Conservation (phyloP, 2,329 filamentous ascomycete genomes). For the Acrocalymma vagum region DNA sequence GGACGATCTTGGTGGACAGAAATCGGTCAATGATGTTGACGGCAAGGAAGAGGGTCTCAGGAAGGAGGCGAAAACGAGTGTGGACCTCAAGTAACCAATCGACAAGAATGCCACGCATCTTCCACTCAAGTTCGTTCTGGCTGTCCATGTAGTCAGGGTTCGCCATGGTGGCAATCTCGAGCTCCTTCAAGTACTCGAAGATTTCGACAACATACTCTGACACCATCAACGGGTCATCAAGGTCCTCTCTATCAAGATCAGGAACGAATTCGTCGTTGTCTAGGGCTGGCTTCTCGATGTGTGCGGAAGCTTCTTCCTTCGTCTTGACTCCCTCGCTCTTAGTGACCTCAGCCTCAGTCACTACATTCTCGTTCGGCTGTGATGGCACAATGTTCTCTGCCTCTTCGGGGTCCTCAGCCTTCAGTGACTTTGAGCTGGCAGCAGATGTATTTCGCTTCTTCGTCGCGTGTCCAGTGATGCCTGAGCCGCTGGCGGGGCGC, state of each 20-base stretch:
- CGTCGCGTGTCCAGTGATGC: slow-evolving; percentile 67
- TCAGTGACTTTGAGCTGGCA: slow-evolving; percentile 61
- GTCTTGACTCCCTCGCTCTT: slow-evolving; percentile 26
- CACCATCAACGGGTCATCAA: slow-evolving; percentile 96
- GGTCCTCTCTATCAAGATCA: slow-evolving; percentile 84
- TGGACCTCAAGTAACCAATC: slow-evolving; percentile 99
- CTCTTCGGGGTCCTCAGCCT: slow-evolving; percentile 62
- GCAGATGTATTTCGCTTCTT: slow-evolving; percentile 73
- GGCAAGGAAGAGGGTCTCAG: slow-evolving; percentile 94
- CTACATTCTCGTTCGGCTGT: slow-evolving; percentile 59
- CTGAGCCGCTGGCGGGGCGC: slow-evolving; percentile 76
- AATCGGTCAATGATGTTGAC: slow-evolving; percentile 99
- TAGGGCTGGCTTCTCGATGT: slow-evolving; percentile 28
- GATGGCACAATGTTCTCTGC: slow-evolving; percentile 67
- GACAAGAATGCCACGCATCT: slow-evolving; percentile 95
- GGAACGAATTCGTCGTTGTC: slow-evolving; percentile 48
- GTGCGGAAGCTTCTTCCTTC: slow-evolving; percentile 29
- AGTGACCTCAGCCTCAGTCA: slow-evolving; percentile 55
- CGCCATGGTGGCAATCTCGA: slow-evolving; percentile 82
- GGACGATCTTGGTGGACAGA: slow-evolving; percentile 92
- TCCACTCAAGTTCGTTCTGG: slow-evolving; percentile 96
- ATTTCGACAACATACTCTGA: slow-evolving; percentile 97
- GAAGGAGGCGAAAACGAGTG: slow-evolving; percentile 92
- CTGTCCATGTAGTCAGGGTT: slow-evolving; percentile 96
- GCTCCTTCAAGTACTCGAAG: slow-evolving; percentile 90